A percentile compares a stretch with the other conserved stretches of the same genome.
phyloP scores from a whole-genome alignment of 1,284 basidiomycete genomes.

The Porodaedalea pini region DNA sequence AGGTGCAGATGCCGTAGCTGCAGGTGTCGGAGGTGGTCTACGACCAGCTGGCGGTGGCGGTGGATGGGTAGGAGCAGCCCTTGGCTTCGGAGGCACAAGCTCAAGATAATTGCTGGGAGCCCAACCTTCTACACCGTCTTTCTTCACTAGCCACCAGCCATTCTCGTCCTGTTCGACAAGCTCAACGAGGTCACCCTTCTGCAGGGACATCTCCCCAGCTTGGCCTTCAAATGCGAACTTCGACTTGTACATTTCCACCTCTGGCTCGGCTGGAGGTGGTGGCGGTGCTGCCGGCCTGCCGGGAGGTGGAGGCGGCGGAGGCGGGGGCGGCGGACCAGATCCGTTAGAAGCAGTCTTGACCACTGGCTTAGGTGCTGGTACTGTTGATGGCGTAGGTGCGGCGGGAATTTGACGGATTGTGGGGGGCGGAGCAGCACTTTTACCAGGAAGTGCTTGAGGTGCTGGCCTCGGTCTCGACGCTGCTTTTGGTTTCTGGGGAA shows the following conservation, averaged over 20 bases:
- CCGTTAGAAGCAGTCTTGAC: not conserved
- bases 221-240: slow-evolving; percentile 89
- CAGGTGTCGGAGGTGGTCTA: slow-evolving; percentile 42
- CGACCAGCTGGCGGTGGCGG: slow-evolving; percentile 65
- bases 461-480: slow-evolving; percentile 53
- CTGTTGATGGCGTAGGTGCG: slow-evolving; percentile 34
- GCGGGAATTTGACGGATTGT: slow-evolving; percentile 27
- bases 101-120: slow-evolving; percentile 94
- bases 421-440: slow-evolving; percentile 33
- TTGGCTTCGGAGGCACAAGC: slow-evolving; percentile 61
- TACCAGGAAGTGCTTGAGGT: slow-evolving; percentile 56
- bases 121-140: slow-evolving; percentile 85
- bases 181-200: slow-evolving; percentile 91
- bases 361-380: slow-evolving; percentile 25
- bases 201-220: slow-evolving; percentile 86
- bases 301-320: slow-evolving; percentile 8
- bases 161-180: slow-evolving; percentile 92
- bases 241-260: slow-evolving; percentile 77
- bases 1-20: slow-evolving; percentile 33
- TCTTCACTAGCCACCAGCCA: slow-evolving; percentile 97
- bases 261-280: slow-evolving; percentile 54
- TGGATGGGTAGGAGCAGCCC: slow-evolving; percentile 58
- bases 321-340: slow-evolving; percentile 22
- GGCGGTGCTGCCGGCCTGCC: slow-evolving; percentile 31
- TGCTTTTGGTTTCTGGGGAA: slow-evolving; percentile 41